Evolutionary conservation across 192 early-diverging fungal species (phyloP), one percentile per base, ranked within the genome.

Genomic region (Coemansia sp.): DNA sequence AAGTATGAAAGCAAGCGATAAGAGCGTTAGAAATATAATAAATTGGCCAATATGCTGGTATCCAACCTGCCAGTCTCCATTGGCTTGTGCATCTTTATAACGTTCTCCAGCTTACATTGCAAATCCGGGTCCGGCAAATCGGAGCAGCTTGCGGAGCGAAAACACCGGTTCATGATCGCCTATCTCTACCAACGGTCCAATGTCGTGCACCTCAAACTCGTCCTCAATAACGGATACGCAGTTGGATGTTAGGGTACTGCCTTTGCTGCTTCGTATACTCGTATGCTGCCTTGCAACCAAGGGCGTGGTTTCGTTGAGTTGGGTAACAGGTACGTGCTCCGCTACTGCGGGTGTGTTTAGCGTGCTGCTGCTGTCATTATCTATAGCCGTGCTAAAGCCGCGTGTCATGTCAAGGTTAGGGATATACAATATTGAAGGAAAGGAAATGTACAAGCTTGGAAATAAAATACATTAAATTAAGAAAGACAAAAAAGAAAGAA

Each of bases 71-170:
- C 20, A 46, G 16, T 6, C 43, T 7, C 15, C 30, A 31, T 4
- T 34, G 8, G 4, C 2, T 7, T 1, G 33, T 57, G 13, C 26
- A 28, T n/a, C 26, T 3, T 58, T 4, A 4, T 21, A 29, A 18
- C 20, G 7, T 16, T 7, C 3, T 5, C 20, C 48, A 51, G 26
- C 77, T 58, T 80, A 80, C 82, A 84, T 84, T 28, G 76, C 70
- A 60, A 77, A 84, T 8, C 88, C 88, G 35, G 88, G 88, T 0
- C 88, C 88, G 7, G 84, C 85, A 71, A 88, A 90, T 25, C 81
- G 77, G 67, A 86, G 70, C 6, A 90, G 72, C 66, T 90, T 90
- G 49, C 58, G 65, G 67, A 85, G 87, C 16, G 86, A 88, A 67
- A 88, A 90, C 10, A 56, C 34, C 0, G 69, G 30, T 56, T 83